Evolutionary conservation across 306 rosid species (phyloP).

Genomic region (Vicia villosa): DNA sequence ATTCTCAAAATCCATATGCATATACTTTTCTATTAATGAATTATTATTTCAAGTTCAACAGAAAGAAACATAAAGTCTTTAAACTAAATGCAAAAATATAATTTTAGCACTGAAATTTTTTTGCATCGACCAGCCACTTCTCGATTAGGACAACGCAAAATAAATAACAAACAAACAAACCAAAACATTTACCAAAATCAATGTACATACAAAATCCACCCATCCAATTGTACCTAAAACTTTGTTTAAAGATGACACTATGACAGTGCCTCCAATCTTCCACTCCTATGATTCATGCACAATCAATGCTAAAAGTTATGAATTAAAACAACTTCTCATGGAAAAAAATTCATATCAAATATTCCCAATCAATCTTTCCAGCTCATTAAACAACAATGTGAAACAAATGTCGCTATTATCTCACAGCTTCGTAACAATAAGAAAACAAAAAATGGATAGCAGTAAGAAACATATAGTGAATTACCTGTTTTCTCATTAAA

Average conservation of each 20-base stretch:
- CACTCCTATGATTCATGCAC: neutral
- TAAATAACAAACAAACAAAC: neutral
- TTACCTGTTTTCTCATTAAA: constrained; percentile 44
- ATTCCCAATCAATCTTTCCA: constrained; percentile 19
- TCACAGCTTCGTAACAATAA: constrained; percentile 1
- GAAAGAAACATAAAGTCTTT: neutral
- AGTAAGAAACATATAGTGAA: constrained; percentile 19
- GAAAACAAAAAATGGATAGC: neutral
- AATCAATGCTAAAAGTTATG: neutral
- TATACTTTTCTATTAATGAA: neutral
- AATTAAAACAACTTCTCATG: neutral
- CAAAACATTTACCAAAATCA: neutral
- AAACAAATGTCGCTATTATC: neutral
- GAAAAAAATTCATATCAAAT: neutral
- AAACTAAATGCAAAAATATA: neutral
- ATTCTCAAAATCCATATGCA: constrained; percentile 12
- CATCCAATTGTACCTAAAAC: neutral
- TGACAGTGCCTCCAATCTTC: constrained; percentile 14
- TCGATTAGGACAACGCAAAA: constrained; percentile 1
- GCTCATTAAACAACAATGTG: constrained; percentile 2
- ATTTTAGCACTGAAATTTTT: constrained; percentile 5
- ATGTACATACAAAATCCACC: constrained; percentile 9
- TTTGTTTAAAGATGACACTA: neutral
- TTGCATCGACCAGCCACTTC: neutral
- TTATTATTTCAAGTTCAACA: neutral